phyloP scores from a whole-genome alignment of 352 stramenopile species.

The Phytophthora pini region DNA sequence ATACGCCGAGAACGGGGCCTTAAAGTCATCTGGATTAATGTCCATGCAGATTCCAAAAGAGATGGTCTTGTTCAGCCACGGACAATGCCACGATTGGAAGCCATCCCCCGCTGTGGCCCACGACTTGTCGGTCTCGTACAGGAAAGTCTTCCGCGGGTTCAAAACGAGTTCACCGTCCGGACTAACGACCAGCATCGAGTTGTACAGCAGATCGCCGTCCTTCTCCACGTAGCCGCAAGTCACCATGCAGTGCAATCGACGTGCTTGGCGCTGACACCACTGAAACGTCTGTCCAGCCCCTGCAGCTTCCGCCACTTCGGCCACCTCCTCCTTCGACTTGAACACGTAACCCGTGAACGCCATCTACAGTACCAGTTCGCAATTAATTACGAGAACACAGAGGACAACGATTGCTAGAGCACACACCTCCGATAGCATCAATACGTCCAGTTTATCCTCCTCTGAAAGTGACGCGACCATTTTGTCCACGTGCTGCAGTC shows the following conservation, averaged over 20 bases:
- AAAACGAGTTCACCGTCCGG: conserved; percentile 68
- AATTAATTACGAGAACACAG: too few relatives aligned
- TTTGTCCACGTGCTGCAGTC: conserved; percentile 55
- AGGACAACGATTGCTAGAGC: too few relatives aligned
- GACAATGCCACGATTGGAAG: conserved; percentile 76
- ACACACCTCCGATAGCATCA: conserved; percentile 82
- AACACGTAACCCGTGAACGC: conserved; percentile 88
- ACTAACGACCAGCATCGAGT: conserved; percentile 85
- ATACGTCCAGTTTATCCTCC: conserved; percentile 62
- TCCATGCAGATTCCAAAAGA: conserved; percentile 92
- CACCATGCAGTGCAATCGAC: conserved; percentile 67
- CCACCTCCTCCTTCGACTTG: conserved; percentile 55
- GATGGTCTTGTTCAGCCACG: conserved; percentile 79
- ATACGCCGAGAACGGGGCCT: conserved; percentile 64
- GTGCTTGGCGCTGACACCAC: conserved; percentile 74
- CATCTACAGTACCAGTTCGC: conserved; percentile 49
- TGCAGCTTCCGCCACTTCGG: conserved; percentile 65
- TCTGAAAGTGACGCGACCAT: conserved; percentile 64
- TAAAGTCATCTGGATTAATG: conserved; percentile 89
- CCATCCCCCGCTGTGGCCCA: conserved; percentile 73
- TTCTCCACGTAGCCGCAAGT: conserved; percentile 78
- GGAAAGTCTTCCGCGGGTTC: conserved; percentile 82
- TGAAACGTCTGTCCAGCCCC: conserved; percentile 60
- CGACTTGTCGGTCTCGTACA: conserved; percentile 87
- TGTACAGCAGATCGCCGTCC: conserved; percentile 56